Evolutionary conservation across 1,284 basidiomycete genomes (phyloP), one percentile per base, ranked within the genome.

Genomic region (Rhodotorula sp.): DNA sequence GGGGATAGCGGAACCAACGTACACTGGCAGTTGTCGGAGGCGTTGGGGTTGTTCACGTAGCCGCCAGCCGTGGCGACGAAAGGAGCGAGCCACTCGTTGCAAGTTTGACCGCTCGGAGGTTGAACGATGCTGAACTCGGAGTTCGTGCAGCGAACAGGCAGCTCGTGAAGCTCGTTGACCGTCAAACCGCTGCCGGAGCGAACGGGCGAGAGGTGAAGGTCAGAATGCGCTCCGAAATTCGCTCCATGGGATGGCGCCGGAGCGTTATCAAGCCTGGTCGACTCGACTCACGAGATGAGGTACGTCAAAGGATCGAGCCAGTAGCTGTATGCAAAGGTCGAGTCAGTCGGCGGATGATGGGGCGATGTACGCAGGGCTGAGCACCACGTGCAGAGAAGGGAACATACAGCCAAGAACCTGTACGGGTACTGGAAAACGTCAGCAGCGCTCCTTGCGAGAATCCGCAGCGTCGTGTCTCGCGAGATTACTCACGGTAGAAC

Each of bases 161-260:
- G 83, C 20, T 89, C 91, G 78, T 91, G 86, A 30, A 96, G 84
- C 77, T 91, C 91, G 20, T 89, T 91, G 1, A 89, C 86, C 64
- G 93, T 82, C 83, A 95, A 88, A 20, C 90, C 82, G 55, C 37
- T 42, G 37, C 37, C 37, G 8, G 37, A 1, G 10, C 37, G 10
- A 42, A 42, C 37, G 37, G 1, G 37, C 37, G 37, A 42, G 37
- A 42, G 37, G 37, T 12, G 8, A 42, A 42, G 10, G 37, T 42
- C 37, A 42, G 37, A 10, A 42, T 12, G 37, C 37, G 37, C 10
- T 42, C 37, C 24, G 51, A 1, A 4, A 7, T 33, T 4, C 4
- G 33, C 33, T 33, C 1, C 10, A 42, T 12, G 37, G 10, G 37
- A 12, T 42, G 7, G 37, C 37, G 37, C 37, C 37, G 24, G n/a